These are phyloP conservation scores for Puccinia sorghi DNA, from an alignment of 1,284 basidiomycete genomes.

Conservation along the genomic window DNA sequence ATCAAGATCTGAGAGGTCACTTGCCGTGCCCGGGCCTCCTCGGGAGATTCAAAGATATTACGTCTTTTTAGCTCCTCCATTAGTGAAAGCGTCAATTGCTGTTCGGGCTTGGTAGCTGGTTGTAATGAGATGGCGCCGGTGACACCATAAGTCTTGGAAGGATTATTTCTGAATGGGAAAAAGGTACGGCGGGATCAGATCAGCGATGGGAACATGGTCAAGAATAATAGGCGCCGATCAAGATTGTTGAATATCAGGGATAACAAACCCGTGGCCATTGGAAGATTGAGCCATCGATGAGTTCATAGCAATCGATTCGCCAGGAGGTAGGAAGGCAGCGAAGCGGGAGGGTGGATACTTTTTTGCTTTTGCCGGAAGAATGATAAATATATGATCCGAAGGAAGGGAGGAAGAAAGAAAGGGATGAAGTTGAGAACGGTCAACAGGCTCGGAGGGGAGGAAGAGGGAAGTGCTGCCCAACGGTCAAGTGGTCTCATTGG, in stretches of 20 bases:
- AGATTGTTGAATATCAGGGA: not conserved
- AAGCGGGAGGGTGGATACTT: not conserved
- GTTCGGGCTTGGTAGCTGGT: slow-evolving; percentile 56
- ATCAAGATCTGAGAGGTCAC: slow-evolving; percentile 56
- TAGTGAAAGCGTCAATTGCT: slow-evolving; percentile 71
- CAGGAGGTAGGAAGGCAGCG: not conserved
- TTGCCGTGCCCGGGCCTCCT: slow-evolving; percentile 84
- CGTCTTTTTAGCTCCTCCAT: slow-evolving; percentile 85
- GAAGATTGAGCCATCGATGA: not conserved
- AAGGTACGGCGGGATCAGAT: not conserved
- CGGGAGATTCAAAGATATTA: slow-evolving; percentile 84
- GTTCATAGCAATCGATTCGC: not conserved
- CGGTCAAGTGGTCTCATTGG: not conserved
- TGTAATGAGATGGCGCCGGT: slow-evolving; percentile 52
- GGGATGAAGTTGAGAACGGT: slow-evolving; percentile 1
- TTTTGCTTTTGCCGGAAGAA: not conserved
- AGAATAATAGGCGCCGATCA: not conserved
- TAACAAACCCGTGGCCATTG: not conserved
- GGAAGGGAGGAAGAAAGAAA: not conserved
- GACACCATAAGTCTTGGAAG: slow-evolving; percentile 44
- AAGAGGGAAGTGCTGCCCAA: not conserved
- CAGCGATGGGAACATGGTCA: not conserved
- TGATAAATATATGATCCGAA: not conserved
- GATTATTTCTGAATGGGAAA: not conserved
- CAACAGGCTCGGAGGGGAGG: not conserved